phyloP scores from a whole-genome alignment of 768 basidiomycete genomes.

The Xerocomellus amylosporus region DNA sequence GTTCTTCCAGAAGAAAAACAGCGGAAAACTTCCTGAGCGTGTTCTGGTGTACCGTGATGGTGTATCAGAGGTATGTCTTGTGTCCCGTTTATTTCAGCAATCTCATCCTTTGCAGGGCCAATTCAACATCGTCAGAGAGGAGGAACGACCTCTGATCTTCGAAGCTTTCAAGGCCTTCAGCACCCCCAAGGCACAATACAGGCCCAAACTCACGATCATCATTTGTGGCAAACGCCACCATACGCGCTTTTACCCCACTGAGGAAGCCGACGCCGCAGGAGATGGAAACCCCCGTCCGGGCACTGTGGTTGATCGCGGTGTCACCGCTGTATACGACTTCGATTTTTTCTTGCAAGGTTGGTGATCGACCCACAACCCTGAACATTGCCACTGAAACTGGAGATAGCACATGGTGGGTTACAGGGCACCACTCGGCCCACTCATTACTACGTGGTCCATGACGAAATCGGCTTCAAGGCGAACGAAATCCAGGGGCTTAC shows the following conservation, averaged over 20 bases:
- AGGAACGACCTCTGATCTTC: constrained; percentile 44
- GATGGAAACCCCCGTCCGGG: constrained; percentile 53
- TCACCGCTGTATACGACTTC: constrained; percentile 52
- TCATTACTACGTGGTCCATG: constrained; percentile 54
- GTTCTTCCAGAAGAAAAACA: constrained; percentile 37
- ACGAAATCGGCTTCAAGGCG: constrained; percentile 49
- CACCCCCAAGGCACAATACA: constrained; percentile 37
- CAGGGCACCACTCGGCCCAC: constrained; percentile 50
- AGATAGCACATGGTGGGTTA: constrained; percentile 42
- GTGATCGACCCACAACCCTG: constrained; percentile 4
- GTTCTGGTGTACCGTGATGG: constrained; percentile 68
- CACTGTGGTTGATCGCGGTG: constrained; percentile 53
- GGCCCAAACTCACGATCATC: constrained; percentile 49
- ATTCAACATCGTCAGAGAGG: constrained; percentile 42
- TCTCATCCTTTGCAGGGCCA: constrained; percentile 40
- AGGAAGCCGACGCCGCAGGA: constrained; percentile 38
- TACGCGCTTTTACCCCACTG: constrained; percentile 55
- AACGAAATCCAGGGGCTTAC: constrained; percentile 55
- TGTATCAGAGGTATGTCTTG: constrained; percentile 62
- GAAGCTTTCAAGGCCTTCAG: constrained; percentile 42
- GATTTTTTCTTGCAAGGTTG: constrained; percentile 56
- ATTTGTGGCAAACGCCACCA: constrained; percentile 60
- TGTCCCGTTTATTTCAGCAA: background rate
- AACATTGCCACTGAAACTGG: background rate
- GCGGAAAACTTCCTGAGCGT: constrained; percentile 40